phyloP scores from a whole-genome alignment of 164 flowering plant species.

The Magnolia sinica region DNA sequence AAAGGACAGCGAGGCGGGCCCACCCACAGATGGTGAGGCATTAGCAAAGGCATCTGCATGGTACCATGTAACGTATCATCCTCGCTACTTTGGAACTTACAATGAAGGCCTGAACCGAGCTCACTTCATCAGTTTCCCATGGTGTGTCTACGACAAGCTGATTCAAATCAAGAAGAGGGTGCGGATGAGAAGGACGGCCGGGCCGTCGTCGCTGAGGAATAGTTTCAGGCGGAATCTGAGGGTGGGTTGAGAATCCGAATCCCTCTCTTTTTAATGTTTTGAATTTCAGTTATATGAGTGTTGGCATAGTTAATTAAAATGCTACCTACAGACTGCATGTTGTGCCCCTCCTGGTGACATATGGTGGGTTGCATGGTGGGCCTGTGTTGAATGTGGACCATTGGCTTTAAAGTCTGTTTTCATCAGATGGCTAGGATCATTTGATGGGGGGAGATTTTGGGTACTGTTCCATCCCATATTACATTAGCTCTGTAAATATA shows the following conservation, averaged over 20 bases:
- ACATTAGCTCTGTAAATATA: too few species aligned
- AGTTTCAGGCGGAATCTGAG: neutral
- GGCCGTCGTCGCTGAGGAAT: neutral
- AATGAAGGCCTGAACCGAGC: constrained; percentile 46
- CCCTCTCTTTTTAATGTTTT: neutral
- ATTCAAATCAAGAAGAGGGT: constrained; percentile 48
- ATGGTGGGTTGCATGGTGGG: too few species aligned
- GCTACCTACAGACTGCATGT: too few species aligned
- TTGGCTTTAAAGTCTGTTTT: too few species aligned
- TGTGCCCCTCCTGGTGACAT: too few species aligned
- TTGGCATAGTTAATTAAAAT: too few species aligned
- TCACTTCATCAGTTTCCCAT: constrained; percentile 81
- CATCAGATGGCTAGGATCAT: too few species aligned
- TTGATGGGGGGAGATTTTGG: too few species aligned
- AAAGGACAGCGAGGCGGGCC: constrained; percentile 8
- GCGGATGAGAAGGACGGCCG: neutral
- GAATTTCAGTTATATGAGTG: too few species aligned
- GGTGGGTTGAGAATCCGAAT: neutral
- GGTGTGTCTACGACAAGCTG: constrained; percentile 79
- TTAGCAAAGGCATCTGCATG: constrained; percentile 85
- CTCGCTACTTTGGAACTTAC: constrained; percentile 57
- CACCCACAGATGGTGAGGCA: constrained; percentile 21
- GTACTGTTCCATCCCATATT: too few species aligned
- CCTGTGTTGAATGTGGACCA: too few species aligned
- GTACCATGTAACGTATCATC: constrained; percentile 87